These are phyloP conservation scores for Epichloe aotearoae DNA, from an alignment of 2,329 filamentous ascomycete species.

Conservation along the genomic window DNA sequence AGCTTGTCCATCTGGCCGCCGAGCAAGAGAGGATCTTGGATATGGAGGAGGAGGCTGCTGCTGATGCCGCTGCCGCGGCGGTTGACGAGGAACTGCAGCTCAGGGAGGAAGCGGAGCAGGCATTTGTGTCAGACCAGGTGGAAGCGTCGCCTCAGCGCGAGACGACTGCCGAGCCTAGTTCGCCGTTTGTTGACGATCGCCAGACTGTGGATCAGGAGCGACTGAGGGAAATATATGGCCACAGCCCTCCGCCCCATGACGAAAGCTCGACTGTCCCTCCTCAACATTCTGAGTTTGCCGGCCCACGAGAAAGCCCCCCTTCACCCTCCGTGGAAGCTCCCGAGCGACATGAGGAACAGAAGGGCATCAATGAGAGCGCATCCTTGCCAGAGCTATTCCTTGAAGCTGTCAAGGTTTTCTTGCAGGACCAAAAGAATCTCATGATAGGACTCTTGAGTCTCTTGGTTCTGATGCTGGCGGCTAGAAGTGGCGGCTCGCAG, in stretches of 20 bases:
- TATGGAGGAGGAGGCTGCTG: conserved; percentile 13
- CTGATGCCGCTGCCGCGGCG: conserved; percentile 6
- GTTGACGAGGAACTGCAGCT: conserved; percentile 9
- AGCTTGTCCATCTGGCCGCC: conserved; percentile 42
- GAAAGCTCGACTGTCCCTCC: conserved; percentile 6
- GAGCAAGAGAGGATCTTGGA: conserved; percentile 29
- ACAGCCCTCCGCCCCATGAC: conserved; percentile 12
- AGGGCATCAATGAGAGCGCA: conserved; percentile 24
- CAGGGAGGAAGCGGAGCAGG: conserved; percentile 16
- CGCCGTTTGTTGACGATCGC: conserved; percentile 18
- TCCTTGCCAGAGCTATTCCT: conserved; percentile 41
- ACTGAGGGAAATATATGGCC: conserved; percentile 40
- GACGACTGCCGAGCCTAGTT: conserved; percentile 3
- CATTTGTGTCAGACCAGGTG: conserved; percentile 5
- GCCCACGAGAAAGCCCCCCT: conserved; percentile 7
- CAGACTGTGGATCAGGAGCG: conserved; percentile 35
- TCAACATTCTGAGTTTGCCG: conserved; percentile 6
- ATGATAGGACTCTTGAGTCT: conserved; percentile 40
- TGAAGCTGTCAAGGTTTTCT: conserved; percentile 37
- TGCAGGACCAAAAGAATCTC: conserved; percentile 47
- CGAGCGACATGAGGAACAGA: conserved; percentile 18
- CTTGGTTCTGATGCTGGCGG: conserved; percentile 38
- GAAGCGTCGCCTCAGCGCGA: conserved; percentile 9
- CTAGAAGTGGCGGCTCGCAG: conserved; percentile 17
- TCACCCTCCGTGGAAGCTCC: conserved; percentile 13